Conservation (phyloP, 2,329 filamentous ascomycete genomes). For the Neonectria coccinea region DNA sequence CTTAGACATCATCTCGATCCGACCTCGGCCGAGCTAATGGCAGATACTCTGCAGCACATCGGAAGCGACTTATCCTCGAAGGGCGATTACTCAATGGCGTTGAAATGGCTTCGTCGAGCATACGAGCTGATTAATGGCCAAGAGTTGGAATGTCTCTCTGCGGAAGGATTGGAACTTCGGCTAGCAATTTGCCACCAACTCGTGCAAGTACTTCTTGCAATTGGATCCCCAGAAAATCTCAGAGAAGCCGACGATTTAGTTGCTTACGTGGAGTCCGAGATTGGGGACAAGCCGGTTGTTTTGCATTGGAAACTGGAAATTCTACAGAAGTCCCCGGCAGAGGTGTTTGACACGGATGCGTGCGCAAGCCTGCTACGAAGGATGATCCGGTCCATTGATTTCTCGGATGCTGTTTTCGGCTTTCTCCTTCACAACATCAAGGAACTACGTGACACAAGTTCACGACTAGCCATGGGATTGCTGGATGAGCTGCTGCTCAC, state of each 20-base stretch:
- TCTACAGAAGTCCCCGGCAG: slow-evolving; percentile 61
- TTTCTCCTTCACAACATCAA: slow-evolving; percentile 76
- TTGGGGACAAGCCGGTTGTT: slow-evolving; percentile 74
- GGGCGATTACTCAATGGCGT: slow-evolving; percentile 65
- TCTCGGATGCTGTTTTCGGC: slow-evolving; percentile 74
- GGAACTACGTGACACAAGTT: slow-evolving; percentile 69
- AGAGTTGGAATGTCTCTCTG: slow-evolving; percentile 66
- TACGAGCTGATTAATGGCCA: slow-evolving; percentile 68
- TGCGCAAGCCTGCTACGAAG: slow-evolving; percentile 67
- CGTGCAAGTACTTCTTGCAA: slow-evolving; percentile 66
- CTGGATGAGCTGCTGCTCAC: slow-evolving; percentile 73
- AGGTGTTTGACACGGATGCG: slow-evolving; percentile 60
- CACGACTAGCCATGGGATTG: slow-evolving; percentile 59
- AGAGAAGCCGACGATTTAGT: slow-evolving; percentile 68
- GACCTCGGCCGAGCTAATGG: slow-evolving; percentile 68
- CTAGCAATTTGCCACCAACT: slow-evolving; percentile 74
- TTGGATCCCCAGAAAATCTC: slow-evolving; percentile 57
- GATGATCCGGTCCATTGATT: slow-evolving; percentile 70
- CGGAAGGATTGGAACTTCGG: slow-evolving; percentile 72
- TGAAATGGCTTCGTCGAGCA: slow-evolving; percentile 80
- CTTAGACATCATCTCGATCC: slow-evolving; percentile 57
- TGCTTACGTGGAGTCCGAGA: slow-evolving; percentile 69
- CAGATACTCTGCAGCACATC: slow-evolving; percentile 78
- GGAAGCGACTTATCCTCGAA: slow-evolving; percentile 69
- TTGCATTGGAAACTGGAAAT: slow-evolving; percentile 76